These are phyloP conservation scores for Fusarium abutilonis DNA, from an alignment of 2,329 filamentous ascomycete genomes.

Conservation along the genomic window DNA sequence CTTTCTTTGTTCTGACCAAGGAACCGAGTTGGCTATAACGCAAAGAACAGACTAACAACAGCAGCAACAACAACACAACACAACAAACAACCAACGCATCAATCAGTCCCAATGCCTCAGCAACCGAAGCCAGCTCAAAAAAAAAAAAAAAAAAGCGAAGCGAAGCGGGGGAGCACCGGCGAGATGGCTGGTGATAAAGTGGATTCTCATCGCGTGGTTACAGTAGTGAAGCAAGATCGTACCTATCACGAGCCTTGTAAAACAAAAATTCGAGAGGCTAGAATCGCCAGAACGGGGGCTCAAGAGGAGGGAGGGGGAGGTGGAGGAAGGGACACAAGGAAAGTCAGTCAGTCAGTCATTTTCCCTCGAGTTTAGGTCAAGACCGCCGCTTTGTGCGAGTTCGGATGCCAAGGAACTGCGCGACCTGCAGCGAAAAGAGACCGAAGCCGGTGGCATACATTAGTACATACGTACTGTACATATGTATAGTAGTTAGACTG, in stretches of 20 bases:
- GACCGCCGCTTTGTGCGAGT: background rate
- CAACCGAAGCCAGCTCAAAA: too few relatives aligned
- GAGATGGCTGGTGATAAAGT: constrained; percentile 21
- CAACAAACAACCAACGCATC: too few relatives aligned
- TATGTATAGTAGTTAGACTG: background rate
- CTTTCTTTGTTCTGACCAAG: too few relatives aligned
- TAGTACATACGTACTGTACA: too few relatives aligned
- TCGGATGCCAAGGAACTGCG: constrained; percentile 12
- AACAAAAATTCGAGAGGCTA: constrained; percentile 8
- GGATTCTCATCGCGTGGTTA: constrained; percentile 12
- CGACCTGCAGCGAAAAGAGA: constrained; percentile 20
- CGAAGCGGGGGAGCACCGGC: constrained; percentile 5
- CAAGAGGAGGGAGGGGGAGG: background rate
- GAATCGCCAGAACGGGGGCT: constrained; percentile 8
- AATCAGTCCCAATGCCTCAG: too few relatives aligned
- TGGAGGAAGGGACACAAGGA: constrained; percentile 4
- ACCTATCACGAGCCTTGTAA: constrained; percentile 33
- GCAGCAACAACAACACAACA: too few relatives aligned
- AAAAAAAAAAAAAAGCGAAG: constrained; percentile 1
- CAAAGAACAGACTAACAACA: too few relatives aligned
- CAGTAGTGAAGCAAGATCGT: constrained; percentile 17
- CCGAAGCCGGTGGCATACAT: constrained; percentile 21
- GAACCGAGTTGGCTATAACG: too few relatives aligned
- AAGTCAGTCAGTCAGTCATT: constrained; percentile 5
- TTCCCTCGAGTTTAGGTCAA: background rate